Conservation (phyloP, 2,329 filamentous ascomycete genomes). For the Trichophyton verrucosum region DNA sequence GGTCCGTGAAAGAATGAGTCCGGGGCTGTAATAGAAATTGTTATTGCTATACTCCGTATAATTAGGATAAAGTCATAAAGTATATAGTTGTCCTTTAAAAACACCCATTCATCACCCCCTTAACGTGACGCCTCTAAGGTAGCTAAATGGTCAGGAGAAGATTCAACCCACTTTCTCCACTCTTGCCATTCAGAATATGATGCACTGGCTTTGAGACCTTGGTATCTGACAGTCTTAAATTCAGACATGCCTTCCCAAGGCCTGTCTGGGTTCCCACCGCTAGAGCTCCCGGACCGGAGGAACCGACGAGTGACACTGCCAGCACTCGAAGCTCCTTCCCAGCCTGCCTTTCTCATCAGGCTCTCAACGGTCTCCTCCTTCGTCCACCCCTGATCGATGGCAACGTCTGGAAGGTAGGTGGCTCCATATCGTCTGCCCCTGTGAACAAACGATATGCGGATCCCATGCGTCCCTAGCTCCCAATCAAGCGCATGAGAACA, state of each 20-base stretch:
- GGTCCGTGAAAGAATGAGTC: neutral
- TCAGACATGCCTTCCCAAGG: conserved; percentile 64
- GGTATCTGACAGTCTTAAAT: conserved; percentile 69
- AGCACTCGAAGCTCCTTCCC: conserved; percentile 48
- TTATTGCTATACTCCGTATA: neutral
- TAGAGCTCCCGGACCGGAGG: conserved; percentile 28
- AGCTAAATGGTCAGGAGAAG: conserved; percentile 4
- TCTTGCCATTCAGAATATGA: conserved; percentile 61
- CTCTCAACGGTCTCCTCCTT: conserved; percentile 85
- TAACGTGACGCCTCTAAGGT: conserved; percentile 4
- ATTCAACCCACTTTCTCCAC: conserved; percentile 61
- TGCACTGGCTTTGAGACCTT: conserved; percentile 65
- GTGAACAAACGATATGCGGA: conserved; percentile 74
- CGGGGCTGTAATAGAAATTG: neutral
- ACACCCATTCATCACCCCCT: neutral
- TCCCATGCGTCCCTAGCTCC: conserved; percentile 72
- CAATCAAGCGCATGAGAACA: conserved; percentile 66
- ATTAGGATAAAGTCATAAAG: neutral
- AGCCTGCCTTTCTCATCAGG: conserved; percentile 89
- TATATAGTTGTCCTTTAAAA: neutral
- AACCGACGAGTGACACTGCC: conserved; percentile 27
- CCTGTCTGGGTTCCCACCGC: conserved; percentile 14
- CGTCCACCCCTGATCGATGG: conserved; percentile 84
- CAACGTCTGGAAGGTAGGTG: conserved; percentile 87
- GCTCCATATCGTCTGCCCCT: conserved; percentile 62